These are phyloP conservation scores for Neohortaea acidophila DNA, from an alignment of 495 filamentous ascomycete genomes.

Conservation along the genomic window DNA sequence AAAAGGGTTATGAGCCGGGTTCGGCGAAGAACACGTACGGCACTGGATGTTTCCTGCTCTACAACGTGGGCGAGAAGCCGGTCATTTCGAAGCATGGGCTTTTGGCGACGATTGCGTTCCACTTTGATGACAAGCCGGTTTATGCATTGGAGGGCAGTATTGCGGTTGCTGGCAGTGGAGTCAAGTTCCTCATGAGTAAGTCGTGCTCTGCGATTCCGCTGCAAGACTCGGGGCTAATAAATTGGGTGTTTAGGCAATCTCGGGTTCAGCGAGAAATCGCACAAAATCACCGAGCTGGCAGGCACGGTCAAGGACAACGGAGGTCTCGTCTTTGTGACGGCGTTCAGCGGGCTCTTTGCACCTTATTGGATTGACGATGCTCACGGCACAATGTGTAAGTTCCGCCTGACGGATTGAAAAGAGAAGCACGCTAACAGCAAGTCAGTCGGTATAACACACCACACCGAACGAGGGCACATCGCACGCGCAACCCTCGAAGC, in stretches of 20 bases:
- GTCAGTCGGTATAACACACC: constrained; percentile 67
- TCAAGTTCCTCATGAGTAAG: constrained; percentile 60
- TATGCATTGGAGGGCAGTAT: constrained; percentile 91
- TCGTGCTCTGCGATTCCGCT: not conserved
- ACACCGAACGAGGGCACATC: constrained; percentile 80
- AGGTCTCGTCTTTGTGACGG: constrained; percentile 86
- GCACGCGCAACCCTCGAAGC: constrained; percentile 90
- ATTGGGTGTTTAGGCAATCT: constrained; percentile 50
- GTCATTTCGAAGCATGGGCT: constrained; percentile 84
- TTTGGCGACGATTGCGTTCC: constrained; percentile 73
- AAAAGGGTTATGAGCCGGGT: constrained; percentile 76
- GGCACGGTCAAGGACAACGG: constrained; percentile 74
- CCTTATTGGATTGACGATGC: constrained; percentile 99
- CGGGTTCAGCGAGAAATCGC: constrained; percentile 62
- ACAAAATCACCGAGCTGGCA: constrained; percentile 70
- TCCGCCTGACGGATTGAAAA: not conserved
- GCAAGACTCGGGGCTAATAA: constrained; percentile 15
- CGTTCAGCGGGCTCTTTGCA: constrained; percentile 89
- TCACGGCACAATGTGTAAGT: constrained; percentile 59
- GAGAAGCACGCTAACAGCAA: not conserved
- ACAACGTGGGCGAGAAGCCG: constrained; percentile 81
- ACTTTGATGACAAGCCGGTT: constrained; percentile 65
- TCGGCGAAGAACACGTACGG: constrained; percentile 93
- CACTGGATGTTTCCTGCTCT: constrained; percentile 88
- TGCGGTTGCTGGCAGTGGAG: constrained; percentile 76